Conservation (phyloP, 768 basidiomycete species). For the Suillus brevipes region DNA sequence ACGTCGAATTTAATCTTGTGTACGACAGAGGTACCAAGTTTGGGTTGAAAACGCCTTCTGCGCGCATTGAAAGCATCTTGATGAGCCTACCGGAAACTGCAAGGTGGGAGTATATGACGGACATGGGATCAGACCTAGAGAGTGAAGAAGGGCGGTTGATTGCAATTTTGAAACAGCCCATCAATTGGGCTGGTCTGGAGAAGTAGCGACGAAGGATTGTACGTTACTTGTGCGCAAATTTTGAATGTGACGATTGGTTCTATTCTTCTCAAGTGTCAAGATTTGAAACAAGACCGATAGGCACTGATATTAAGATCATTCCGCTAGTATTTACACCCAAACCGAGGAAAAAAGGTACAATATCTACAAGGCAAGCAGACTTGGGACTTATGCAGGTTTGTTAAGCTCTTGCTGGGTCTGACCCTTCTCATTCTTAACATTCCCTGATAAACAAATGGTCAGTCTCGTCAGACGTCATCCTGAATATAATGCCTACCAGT, state of each 20-base stretch:
- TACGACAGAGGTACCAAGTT: conserved; percentile 89
- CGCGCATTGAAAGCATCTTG: conserved; percentile 85
- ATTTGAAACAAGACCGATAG: background rate
- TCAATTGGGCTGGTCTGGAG: conserved; percentile 53
- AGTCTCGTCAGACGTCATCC: background rate
- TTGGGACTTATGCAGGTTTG: conserved; percentile 24
- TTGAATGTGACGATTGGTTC: background rate
- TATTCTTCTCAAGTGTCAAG: background rate
- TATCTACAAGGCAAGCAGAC: background rate
- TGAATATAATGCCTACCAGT: conserved; percentile 36
- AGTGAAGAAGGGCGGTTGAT: conserved; percentile 69
- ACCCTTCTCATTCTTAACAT: conserved; percentile 55
- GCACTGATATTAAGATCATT: background rate
- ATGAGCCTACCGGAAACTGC: conserved; percentile 89
- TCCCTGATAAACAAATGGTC: conserved; percentile 39
- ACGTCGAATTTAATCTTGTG: conserved; percentile 93
- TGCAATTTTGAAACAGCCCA: conserved; percentile 59
- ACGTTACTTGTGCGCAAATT: no score
- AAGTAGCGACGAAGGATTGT: background rate
- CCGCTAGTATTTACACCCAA: background rate
- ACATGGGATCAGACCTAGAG: conserved; percentile 60
- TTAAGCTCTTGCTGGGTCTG: conserved; percentile 54
- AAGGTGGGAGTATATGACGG: conserved; percentile 87
- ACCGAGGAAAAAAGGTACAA: background rate
- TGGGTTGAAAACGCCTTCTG: conserved; percentile 80